Conservation (phyloP, 1,284 basidiomycete genomes). For the Rhodotorula glutinis region DNA sequence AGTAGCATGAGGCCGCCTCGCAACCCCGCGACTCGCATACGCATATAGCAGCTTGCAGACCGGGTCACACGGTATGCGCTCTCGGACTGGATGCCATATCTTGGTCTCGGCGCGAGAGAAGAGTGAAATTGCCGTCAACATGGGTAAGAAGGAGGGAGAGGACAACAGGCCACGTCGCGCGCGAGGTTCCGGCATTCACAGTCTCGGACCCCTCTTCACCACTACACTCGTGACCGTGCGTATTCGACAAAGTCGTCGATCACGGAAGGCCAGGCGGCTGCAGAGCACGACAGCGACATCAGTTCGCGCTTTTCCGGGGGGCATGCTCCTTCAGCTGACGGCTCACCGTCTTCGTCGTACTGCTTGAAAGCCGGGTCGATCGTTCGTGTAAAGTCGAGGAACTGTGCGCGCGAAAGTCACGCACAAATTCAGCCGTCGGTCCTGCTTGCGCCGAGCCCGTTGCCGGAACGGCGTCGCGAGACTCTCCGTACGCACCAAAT, state of each 20-base stretch:
- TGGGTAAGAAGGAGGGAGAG: not conserved
- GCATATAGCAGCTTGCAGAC: fast-evolving
- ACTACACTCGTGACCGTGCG: slow-evolving; percentile 46
- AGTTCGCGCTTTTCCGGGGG: too few relatives aligned
- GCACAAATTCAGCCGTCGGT: too few relatives aligned
- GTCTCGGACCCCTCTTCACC: too few relatives aligned
- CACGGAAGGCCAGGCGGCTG: slow-evolving; percentile 81
- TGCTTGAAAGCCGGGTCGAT: slow-evolving; percentile 76
- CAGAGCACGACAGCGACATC: not conserved
- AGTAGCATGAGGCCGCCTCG: not conserved
- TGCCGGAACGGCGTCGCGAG: too few relatives aligned
- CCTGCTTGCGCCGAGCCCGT: too few relatives aligned
- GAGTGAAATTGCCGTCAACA: not conserved
- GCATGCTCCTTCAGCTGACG: too few relatives aligned
- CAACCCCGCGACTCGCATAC: not conserved
- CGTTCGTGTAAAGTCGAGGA: slow-evolving; percentile 73
- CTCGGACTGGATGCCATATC: too few relatives aligned
- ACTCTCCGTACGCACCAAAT: slow-evolving; percentile 58
- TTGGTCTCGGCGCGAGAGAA: not conserved
- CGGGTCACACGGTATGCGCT: too few relatives aligned
- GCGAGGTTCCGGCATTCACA: too few relatives aligned
- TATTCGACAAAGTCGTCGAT: slow-evolving; percentile 84
- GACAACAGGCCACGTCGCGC: too few relatives aligned
- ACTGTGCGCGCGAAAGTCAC: slow-evolving; percentile 52
- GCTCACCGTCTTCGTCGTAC: slow-evolving; percentile 78